Conservation (phyloP, 129 eudicot species). For the Oenanthe sinensis region DNA sequence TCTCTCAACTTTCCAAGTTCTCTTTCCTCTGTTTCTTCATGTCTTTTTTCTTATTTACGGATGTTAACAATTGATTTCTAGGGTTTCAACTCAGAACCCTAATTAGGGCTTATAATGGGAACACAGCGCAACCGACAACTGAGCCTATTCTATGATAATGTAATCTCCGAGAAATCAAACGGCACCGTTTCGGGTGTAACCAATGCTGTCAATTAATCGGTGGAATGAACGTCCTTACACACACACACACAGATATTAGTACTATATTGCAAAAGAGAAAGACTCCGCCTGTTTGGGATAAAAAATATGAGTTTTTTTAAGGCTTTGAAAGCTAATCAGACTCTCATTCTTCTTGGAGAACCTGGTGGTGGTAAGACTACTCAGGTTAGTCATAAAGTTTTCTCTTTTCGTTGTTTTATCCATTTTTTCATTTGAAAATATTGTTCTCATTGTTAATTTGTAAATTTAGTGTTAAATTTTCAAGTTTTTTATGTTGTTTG, state of each 20-base stretch:
- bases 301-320: slow-evolving; percentile 78
- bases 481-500: too few species aligned
- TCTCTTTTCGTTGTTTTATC: too few species aligned
- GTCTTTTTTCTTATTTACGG: too few species aligned
- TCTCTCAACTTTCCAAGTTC: too few species aligned
- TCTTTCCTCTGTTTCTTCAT: too few species aligned
- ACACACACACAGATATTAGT: slow-evolving; percentile 47
- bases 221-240: slow-evolving; percentile 79
- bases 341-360: slow-evolving; percentile 76
- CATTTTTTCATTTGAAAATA: too few species aligned
- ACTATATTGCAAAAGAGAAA: slow-evolving; percentile 81
- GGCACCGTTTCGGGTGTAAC: background rate
- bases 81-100: too few species aligned
- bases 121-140: slow-evolving; percentile 76
- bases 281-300: slow-evolving; percentile 91
- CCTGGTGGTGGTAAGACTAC: slow-evolving; percentile 98
- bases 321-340: slow-evolving; percentile 57
- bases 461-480: too few species aligned
- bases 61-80: too few species aligned
- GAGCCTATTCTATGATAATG: slow-evolving; percentile 59
- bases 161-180: slow-evolving; percentile 46
- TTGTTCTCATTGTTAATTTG: too few species aligned
- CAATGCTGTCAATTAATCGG: slow-evolving; percentile 25
- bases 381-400: slow-evolving; percentile 42
- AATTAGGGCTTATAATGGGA: slow-evolving; percentile 31